Evolutionary conservation across 1,284 basidiomycete species (phyloP), one percentile per base, ranked within the genome.

Genomic region (Ganoderma meredithae): DNA sequence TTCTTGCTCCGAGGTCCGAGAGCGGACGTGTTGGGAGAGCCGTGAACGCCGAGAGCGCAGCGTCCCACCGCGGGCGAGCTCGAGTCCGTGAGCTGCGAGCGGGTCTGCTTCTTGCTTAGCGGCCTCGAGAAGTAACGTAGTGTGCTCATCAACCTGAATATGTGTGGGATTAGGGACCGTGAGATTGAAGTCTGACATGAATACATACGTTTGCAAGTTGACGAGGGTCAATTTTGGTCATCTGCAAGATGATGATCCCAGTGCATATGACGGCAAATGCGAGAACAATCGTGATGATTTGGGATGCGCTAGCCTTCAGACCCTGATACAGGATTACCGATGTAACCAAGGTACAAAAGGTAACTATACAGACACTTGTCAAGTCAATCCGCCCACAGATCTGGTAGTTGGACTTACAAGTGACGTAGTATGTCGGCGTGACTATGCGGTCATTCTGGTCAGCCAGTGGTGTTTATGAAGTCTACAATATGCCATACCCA

Each of bases 231-330:
- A 86, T 81, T 74, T 92, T 92, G 70, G 88, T 89, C 80, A 92
- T 85, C 73, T 92, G 90, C 12, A 92, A 81, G 40, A 92, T 81
- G 15, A 86, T 86, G 70, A 91, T 90, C 1, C 89, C 88, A 1
- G 83, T 80, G 69, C 78, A 88, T 56, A 86, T 87, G 63, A 84
- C 82, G 43, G 84, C 78, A 79, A 91, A 91, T 41, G 88, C 90
- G 61, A 83, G 75, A 15, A 91, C 86, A 72, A 91, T 83, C 17
- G 89, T 90, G 71, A 91, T 82, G 62, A 90, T 86, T 47, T 85
- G 80, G 1, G 81, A 72, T 25, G 76, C 85, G 3, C 83, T 81
- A 0, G 90, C 86, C 69, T 88, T 87, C 62, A 91, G 82, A 27
- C 90, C 90, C 78, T 90, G 83, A 75, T 88, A 89, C 47, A 92